Percentiles rank a stretch among this genome's conserved stretches.
Evolutionary conservation across 108 stramenopile species (phyloP).

Genomic region (Seminavis robusta): DNA sequence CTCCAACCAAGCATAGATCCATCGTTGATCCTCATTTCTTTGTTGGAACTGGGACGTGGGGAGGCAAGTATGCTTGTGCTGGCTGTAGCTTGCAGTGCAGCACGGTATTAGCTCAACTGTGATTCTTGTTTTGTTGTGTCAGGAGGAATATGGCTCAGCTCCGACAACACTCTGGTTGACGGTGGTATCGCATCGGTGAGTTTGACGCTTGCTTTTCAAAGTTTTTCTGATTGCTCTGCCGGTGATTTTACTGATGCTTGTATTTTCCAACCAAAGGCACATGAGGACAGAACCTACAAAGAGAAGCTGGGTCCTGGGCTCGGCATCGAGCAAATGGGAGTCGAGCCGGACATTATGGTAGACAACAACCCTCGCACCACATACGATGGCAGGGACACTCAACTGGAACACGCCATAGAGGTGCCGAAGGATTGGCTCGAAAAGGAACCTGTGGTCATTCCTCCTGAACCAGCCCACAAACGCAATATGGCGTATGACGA

Average conservation of each 20-base stretch:
- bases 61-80: too few species aligned
- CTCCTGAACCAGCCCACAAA: slow-evolving; percentile 24
- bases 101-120: too few species aligned
- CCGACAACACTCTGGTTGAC: slow-evolving; percentile 69
- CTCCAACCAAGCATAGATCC: too few species aligned
- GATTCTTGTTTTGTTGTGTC: too few species aligned
- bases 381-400: slow-evolving; percentile 50
- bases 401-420: slow-evolving; percentile 60
- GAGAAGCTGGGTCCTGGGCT: slow-evolving; percentile 66
- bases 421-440: slow-evolving; percentile 51
- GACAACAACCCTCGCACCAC: slow-evolving; percentile 69
- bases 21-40: too few species aligned
- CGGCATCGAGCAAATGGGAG: slow-evolving; percentile 65
- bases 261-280: too few species aligned
- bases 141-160: slow-evolving; percentile 73
- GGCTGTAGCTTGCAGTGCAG: too few species aligned
- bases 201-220: too few species aligned
- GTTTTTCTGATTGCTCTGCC: too few species aligned
- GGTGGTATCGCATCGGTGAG: slow-evolving; percentile 66
- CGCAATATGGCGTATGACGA: slow-evolving; percentile 27
- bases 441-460: slow-evolving; percentile 48
- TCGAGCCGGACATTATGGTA: slow-evolving; percentile 65
- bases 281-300: slow-evolving; percentile 66
- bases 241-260: too few species aligned
- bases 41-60: too few species aligned